These are phyloP conservation scores for Hericium erinaceus DNA, from an alignment of 768 basidiomycete species.

Conservation along the genomic window DNA sequence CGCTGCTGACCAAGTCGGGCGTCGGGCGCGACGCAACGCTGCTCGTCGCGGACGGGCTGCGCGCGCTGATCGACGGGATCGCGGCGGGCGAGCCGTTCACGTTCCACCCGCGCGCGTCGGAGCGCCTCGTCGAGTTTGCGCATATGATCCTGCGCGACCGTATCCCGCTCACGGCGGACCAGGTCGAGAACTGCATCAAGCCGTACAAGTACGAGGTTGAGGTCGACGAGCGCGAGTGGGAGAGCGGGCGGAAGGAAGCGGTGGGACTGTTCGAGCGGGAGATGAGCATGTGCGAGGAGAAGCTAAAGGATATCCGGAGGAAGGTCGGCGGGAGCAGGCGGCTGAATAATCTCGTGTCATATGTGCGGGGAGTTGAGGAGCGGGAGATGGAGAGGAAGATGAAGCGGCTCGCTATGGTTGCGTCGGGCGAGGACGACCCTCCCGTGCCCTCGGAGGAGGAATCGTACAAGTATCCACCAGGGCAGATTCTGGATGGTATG, in stretches of 20 bases:
- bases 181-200: constrained; percentile 99
- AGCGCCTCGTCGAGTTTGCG: constrained; percentile 85
- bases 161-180: constrained; percentile 90
- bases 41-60: constrained; percentile 89
- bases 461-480: constrained; percentile 85
- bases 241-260: constrained; percentile 64
- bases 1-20: constrained; percentile 90
- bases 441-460: constrained; percentile 32
- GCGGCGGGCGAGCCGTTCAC: constrained; percentile 85
- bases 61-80: constrained; percentile 84
- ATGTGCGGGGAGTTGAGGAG: constrained; percentile 79
- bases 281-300: constrained; percentile 72
- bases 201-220: constrained; percentile 99
- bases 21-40: constrained; percentile 91
- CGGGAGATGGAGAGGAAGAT: constrained; percentile 56
- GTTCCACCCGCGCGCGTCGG: constrained; percentile 81
- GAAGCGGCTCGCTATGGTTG: constrained; percentile 32
- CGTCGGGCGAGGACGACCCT: constrained; percentile 26
- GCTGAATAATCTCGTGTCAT: constrained; percentile 64
- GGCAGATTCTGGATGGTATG: constrained; percentile 86
- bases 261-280: constrained; percentile 81
- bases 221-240: constrained; percentile 90
- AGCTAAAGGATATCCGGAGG: constrained; percentile 77
- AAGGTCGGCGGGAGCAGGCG: constrained; percentile 84
- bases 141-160: constrained; percentile 90